Evolutionary conservation across 257 asterid genomes (phyloP), one percentile per base, ranked within the genome.

Genomic region (Echium plantagineum): DNA sequence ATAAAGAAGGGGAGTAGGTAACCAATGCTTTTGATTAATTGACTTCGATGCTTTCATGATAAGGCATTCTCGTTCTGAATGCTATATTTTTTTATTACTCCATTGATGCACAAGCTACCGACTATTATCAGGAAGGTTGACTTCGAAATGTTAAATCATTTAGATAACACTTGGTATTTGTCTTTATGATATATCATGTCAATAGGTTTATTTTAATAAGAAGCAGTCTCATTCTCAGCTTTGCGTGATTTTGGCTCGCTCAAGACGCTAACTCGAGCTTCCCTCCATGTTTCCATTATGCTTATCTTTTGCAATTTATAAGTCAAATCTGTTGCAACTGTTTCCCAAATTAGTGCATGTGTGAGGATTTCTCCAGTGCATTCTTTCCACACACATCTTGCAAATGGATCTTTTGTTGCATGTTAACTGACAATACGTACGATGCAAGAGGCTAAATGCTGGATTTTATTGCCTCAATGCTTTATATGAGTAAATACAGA

Each of bases 1-100:
- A 42, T 85, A 91, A 82, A 88, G 94, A 91, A 85, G 86, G 98
- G 96, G 90, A 91, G 98, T 91, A 88, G 98, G 98, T 91, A 91
- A 79, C 85, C 60, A 80, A 79, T 85, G 79, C 93, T 84, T 85
- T 88, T 83, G 91, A 83, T 85, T 77, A 24, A 73, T 85, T 81
- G 80, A 81, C 75, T 71, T 77, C 74, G 63, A 70, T 69, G 82
- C 81, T 75, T 73, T 73, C 72, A 70, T 74, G 66, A 75, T 66
- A 68, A 79, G 79, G 84, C 80, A 73, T 75, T 59, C 73, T 73
- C 64, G 69, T 72, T 65, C 52, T 60, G 58, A 67, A 71, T 61
- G 58, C 63, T 66, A 16, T 72, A 68, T 69, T 79, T 74, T 74
- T 63, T 73, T 53, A 71, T 12, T 13, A 12, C 49, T 42, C 13